These are phyloP conservation scores for Prunus dulcis DNA, from an alignment of 306 rosid genomes.

Conservation along the genomic window DNA sequence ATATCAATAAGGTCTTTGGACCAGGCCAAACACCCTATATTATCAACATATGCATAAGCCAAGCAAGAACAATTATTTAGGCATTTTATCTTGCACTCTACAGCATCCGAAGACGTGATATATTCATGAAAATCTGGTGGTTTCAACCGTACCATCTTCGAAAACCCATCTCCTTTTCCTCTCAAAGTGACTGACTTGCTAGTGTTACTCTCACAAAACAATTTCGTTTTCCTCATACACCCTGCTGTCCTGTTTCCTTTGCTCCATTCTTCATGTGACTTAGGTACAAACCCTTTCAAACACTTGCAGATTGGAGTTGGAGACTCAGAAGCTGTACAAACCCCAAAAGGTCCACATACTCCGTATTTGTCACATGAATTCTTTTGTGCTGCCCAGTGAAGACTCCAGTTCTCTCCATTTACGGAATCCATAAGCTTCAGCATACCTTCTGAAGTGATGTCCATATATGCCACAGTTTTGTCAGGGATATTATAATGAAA, in stretches of 20 bases:
- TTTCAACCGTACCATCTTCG: background rate
- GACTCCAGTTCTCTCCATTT: background rate
- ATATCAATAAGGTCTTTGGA: constrained; percentile 23
- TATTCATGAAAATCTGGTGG: constrained; percentile 23
- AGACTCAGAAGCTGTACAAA: background rate
- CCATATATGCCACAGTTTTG: background rate
- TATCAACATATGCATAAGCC: constrained; percentile 17
- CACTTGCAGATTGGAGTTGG: background rate
- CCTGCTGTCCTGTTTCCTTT: constrained; percentile 19
- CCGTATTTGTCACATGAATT: background rate
- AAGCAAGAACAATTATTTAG: constrained; percentile 31
- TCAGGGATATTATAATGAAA: constrained; percentile 6
- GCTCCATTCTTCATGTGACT: background rate
- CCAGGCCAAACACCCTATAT: constrained; percentile 26
- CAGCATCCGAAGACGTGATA: background rate
- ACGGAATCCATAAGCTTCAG: background rate
- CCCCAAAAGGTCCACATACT: background rate
- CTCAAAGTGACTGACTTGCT: background rate
- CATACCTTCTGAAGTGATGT: constrained; percentile 29
- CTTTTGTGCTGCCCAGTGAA: background rate
- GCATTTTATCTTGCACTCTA: constrained; percentile 21
- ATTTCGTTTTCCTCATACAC: constrained; percentile 5
- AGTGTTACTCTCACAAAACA: constrained; percentile 11
- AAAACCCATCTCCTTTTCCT: constrained; percentile 10
- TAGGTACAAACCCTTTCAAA: background rate